phyloP scores from a whole-genome alignment of 192 early-diverging fungal genomes.

The Coemansia sp. region DNA sequence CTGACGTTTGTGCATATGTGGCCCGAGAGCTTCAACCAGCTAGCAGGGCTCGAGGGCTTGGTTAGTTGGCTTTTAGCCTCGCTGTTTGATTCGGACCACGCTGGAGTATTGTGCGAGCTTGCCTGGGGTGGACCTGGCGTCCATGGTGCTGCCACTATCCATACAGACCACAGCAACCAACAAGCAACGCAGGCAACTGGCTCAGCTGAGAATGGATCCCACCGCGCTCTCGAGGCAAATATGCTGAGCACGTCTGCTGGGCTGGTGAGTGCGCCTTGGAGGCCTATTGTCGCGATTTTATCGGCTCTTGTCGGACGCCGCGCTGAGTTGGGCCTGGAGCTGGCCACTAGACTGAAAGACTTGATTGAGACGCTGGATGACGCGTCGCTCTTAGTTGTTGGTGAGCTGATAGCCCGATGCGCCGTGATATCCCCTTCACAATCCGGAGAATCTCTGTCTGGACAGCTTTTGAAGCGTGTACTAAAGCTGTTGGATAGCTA shows the following conservation, averaged over 20 bases:
- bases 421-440: neutral
- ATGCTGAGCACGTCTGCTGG: constrained; percentile 24
- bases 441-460: constrained; percentile 5
- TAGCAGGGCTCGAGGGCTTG: constrained; percentile 23
- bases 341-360: constrained; percentile 14
- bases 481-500: constrained; percentile 34
- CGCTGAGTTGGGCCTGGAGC: neutral
- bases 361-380: constrained; percentile 21
- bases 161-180: neutral
- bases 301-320: constrained; percentile 9
- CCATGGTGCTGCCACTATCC: neutral
- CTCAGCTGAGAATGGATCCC: constrained; percentile 4
- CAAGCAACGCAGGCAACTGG: constrained; percentile 7
- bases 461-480: constrained; percentile 24
- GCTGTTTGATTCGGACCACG: constrained; percentile 19
- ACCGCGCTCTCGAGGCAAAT: constrained; percentile 15
- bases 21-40: constrained; percentile 24
- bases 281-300: constrained; percentile 15
- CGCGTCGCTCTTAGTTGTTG: constrained; percentile 20
- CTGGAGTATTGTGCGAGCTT: constrained; percentile 24
- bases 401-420: constrained; percentile 30
- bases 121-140: constrained; percentile 8
- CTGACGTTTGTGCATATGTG: constrained; percentile 42
- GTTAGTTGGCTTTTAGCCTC: constrained; percentile 19
- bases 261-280: constrained; percentile 12